These are phyloP conservation scores for Suillus luteus DNA, from an alignment of 768 basidiomycete genomes.

Conservation along the genomic window DNA sequence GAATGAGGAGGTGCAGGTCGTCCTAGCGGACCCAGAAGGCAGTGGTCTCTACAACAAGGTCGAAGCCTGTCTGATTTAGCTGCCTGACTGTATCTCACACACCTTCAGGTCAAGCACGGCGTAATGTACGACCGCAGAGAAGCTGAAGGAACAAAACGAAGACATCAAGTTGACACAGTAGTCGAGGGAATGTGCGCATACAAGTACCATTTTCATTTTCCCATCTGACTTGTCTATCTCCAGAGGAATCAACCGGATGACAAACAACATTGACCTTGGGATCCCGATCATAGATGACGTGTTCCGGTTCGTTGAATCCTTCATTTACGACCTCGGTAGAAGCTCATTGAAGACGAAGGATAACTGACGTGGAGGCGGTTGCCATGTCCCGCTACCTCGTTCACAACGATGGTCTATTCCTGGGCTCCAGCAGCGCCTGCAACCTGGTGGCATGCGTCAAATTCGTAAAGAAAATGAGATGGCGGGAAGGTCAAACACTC, in stretches of 20 bases:
- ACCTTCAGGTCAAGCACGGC: conserved; percentile 72
- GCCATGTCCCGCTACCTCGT: conserved; percentile 95
- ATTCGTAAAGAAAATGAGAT: conserved; percentile 68
- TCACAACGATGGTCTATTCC: conserved; percentile 85
- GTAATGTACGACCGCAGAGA: conserved; percentile 96
- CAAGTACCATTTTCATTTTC: conserved; percentile 13
- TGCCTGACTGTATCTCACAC: neutral
- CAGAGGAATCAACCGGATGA: conserved; percentile 92
- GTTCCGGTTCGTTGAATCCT: conserved; percentile 57
- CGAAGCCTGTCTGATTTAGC: neutral
- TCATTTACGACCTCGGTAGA: neutral
- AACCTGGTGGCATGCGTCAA: conserved; percentile 93
- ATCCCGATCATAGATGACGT: conserved; percentile 87
- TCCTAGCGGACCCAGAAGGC: conserved; percentile 89
- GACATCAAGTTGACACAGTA: conserved; percentile 94
- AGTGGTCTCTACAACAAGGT: conserved; percentile 96
- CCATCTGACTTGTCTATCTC: neutral
- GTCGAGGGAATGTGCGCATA: conserved; percentile 82
- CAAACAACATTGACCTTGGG: conserved; percentile 86
- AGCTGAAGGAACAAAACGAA: conserved; percentile 88
- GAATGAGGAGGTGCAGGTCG: conserved; percentile 64
- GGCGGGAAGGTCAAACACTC: conserved; percentile 67
- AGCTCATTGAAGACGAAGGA: conserved; percentile 42
- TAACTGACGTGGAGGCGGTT: conserved; percentile 92
- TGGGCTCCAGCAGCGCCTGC: conserved; percentile 95